These are phyloP conservation scores for Backusella morwellensis DNA, from an alignment of 192 early-diverging fungal species.

Conservation along the genomic window DNA sequence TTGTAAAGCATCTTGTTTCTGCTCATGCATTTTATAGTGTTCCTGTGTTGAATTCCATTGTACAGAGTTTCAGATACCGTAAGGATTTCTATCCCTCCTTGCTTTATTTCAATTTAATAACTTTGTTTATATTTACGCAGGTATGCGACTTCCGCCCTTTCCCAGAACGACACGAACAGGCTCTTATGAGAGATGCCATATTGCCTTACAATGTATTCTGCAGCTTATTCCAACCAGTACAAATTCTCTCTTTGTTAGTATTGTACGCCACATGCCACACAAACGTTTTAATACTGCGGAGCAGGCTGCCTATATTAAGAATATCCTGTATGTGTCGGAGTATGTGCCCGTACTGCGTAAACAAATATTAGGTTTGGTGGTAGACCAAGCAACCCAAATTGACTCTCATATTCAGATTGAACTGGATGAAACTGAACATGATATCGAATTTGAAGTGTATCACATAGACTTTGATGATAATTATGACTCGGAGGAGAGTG, in stretches of 20 bases:
- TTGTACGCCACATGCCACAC: conserved; percentile 73
- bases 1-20: conserved; percentile 73
- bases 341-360: conserved; percentile 74
- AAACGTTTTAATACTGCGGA: conserved; percentile 56
- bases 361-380: conserved; percentile 68
- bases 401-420: conserved; percentile 94
- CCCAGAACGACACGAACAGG: conserved; percentile 18
- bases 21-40: conserved; percentile 68
- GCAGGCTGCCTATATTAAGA: conserved; percentile 71
- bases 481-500: conserved; percentile 40
- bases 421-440: conserved; percentile 81
- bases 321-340: conserved; percentile 68
- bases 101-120: background rate
- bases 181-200: conserved; percentile 60
- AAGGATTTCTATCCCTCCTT: conserved; percentile 6
- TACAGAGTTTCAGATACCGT: conserved; percentile 53
- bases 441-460: conserved; percentile 40
- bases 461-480: conserved; percentile 37
- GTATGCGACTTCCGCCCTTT: conserved; percentile 13
- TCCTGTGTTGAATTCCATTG: conserved; percentile 59
- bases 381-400: conserved; percentile 86
- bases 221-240: conserved; percentile 69
- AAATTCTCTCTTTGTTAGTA: conserved; percentile 56
- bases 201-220: conserved; percentile 59
- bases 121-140: background rate